Percentiles rank a stretch among this genome's conserved stretches.
These are phyloP conservation scores for Pseudozyma thailandica DNA, from an alignment of 1,284 basidiomycete genomes.

Conservation along the genomic window DNA sequence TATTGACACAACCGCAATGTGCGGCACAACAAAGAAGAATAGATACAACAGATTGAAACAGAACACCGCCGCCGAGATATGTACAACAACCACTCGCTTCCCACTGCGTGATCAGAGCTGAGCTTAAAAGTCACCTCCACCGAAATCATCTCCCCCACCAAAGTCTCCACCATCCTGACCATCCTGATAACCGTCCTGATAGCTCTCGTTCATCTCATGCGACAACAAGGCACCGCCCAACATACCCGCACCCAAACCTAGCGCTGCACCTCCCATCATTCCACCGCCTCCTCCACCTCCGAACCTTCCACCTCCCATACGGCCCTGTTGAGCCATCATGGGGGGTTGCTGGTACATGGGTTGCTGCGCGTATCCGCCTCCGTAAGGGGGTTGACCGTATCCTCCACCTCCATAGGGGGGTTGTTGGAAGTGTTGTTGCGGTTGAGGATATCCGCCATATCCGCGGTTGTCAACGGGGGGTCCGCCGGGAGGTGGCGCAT, in stretches of 20 bases:
- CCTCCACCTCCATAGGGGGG: slow-evolving; percentile 27
- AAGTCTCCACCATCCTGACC: slow-evolving; percentile 44
- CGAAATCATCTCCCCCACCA: slow-evolving; percentile 39
- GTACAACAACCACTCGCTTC: too few species aligned
- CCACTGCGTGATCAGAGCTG: slow-evolving; percentile 39
- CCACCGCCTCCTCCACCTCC: slow-evolving; percentile 43
- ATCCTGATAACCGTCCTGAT: slow-evolving; percentile 63
- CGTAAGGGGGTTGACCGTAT: slow-evolving; percentile 34
- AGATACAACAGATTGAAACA: too few species aligned
- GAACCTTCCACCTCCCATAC: slow-evolving; percentile 38
- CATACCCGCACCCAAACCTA: slow-evolving; percentile 59
- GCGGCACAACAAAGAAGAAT: too few species aligned
- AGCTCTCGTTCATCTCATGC: slow-evolving; percentile 57
- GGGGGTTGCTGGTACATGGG: slow-evolving; percentile 49
- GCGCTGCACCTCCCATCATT: slow-evolving; percentile 48
- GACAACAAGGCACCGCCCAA: slow-evolving; percentile 56
- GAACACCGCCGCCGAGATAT: too few species aligned
- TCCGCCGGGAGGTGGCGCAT: slow-evolving; percentile 45
- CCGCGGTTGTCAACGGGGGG: slow-evolving; percentile 49
- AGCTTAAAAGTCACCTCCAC: slow-evolving; percentile 41
- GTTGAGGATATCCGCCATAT: slow-evolving; percentile 27
- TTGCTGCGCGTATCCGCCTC: slow-evolving; percentile 30
- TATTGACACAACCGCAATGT: too few species aligned
- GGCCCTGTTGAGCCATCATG: slow-evolving; percentile 28
- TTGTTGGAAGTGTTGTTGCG: slow-evolving; percentile 13